These are phyloP conservation scores for Pseudozyma flocculosa DNA, from an alignment of 1,284 basidiomycete genomes.

Conservation along the genomic window DNA sequence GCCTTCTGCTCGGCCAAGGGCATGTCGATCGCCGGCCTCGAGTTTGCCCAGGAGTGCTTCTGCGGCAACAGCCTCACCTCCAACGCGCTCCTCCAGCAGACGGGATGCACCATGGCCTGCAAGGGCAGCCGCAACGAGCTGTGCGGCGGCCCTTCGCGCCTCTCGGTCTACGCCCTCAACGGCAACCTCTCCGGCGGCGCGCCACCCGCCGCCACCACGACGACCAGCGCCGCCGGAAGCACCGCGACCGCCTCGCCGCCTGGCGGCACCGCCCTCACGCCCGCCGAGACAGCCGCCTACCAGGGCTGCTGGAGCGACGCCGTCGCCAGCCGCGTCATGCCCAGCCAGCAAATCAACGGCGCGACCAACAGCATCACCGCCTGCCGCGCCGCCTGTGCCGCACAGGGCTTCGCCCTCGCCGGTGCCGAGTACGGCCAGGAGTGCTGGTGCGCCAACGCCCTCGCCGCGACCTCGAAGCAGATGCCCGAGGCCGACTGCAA, in stretches of 20 bases:
- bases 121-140: constrained; percentile 61
- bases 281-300: constrained; percentile 1
- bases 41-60: constrained; percentile 62
- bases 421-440: constrained; percentile 63
- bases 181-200: constrained; percentile 51
- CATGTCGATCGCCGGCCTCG: constrained; percentile 63
- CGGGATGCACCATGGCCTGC: constrained; percentile 7
- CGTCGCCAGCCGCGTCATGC: constrained; percentile 54
- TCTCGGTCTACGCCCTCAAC: constrained; percentile 63
- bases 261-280: background rate
- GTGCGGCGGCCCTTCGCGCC: constrained; percentile 69
- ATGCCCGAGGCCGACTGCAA: constrained; percentile 64
- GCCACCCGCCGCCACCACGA: background rate
- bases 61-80: constrained; percentile 20
- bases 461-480: constrained; percentile 63
- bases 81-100: background rate
- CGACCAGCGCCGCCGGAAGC: constrained; percentile 3
- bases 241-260: constrained; percentile 5
- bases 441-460: constrained; percentile 66
- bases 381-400: constrained; percentile 59
- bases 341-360: constrained; percentile 52
- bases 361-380: too few relatives aligned
- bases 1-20: constrained; percentile 60
- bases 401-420: constrained; percentile 61
- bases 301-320: constrained; percentile 6